These are phyloP conservation scores for Musa acuminata DNA, from an alignment of 176 grass and related monocot species.

Conservation along the genomic window DNA sequence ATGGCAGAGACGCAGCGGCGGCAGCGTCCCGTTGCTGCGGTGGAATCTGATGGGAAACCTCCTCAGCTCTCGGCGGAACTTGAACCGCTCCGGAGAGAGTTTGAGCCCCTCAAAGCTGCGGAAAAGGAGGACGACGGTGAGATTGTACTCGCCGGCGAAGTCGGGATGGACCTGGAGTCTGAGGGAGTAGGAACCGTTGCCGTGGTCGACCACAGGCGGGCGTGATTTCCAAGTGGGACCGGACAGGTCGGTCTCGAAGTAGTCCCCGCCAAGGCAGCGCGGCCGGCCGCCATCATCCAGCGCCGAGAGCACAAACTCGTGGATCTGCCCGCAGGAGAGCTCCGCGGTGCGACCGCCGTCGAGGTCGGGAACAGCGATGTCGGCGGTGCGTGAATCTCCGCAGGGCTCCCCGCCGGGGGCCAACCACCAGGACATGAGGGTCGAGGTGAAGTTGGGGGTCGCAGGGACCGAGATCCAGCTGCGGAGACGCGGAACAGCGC, in stretches of 20 bases:
- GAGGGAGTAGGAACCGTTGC: conserved; percentile 87
- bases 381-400: conserved; percentile 51
- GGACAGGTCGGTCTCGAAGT: conserved; percentile 89
- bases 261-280: conserved; percentile 84
- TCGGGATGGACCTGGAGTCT: conserved; percentile 60
- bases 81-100: conserved; percentile 73
- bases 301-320: conserved; percentile 54
- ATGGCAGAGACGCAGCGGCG: conserved; percentile 41
- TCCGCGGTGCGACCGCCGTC: conserved; percentile 12
- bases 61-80: conserved; percentile 50
- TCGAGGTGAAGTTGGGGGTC: conserved; percentile 56
- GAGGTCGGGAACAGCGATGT: conserved; percentile 47
- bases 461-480: conserved; percentile 54
- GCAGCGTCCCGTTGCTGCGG: conserved; percentile 29
- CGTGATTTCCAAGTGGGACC: conserved; percentile 66
- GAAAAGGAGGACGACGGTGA: conserved; percentile 82
- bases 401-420: conserved; percentile 39
- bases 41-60: conserved; percentile 35
- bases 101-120: conserved; percentile 85
- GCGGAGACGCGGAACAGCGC: not conserved
- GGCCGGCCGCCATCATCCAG: conserved; percentile 41
- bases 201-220: conserved; percentile 55
- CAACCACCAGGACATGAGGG: conserved; percentile 67
- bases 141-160: conserved; percentile 46
- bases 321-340: conserved; percentile 42